Conservation (phyloP, 345 rosid genomes). For the Sonneratia caseolaris region DNA sequence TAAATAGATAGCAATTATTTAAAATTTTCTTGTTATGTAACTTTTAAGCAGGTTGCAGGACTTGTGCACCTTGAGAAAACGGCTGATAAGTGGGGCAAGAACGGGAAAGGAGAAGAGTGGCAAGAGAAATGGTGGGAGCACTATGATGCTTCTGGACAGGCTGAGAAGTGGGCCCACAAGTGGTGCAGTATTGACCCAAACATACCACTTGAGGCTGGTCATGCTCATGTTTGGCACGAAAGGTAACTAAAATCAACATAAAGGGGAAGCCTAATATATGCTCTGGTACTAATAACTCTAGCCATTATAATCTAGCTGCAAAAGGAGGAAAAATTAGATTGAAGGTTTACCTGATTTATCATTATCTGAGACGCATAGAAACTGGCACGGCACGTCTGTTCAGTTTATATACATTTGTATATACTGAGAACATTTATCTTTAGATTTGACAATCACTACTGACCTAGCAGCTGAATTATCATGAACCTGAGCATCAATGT, state of each 20-base stretch:
- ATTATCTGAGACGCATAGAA: neutral
- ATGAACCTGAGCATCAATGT: neutral
- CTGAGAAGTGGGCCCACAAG: slow-evolving; percentile 95
- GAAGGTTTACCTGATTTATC: too few relatives aligned
- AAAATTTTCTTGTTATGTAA: slow-evolving; percentile 1
- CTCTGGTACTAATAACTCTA: neutral
- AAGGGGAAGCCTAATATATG: neutral
- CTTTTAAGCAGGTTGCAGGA: slow-evolving; percentile 45
- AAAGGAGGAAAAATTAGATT: too few relatives aligned
- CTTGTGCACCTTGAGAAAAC: slow-evolving; percentile 76
- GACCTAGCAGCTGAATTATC: neutral
- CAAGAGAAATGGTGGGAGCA: slow-evolving; percentile 96
- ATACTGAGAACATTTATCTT: neutral
- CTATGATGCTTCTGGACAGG: slow-evolving; percentile 66
- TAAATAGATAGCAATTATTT: neutral
- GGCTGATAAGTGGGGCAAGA: slow-evolving; percentile 98
- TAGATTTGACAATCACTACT: neutral
- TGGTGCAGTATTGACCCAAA: slow-evolving; percentile 92
- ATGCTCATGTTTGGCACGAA: slow-evolving; percentile 98
- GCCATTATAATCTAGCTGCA: neutral
- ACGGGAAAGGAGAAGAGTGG: slow-evolving; percentile 79
- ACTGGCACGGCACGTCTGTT: neutral
- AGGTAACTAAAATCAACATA: slow-evolving; percentile 35
- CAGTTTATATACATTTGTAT: neutral
- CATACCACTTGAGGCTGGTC: slow-evolving; percentile 70